These are phyloP conservation scores for Teratosphaeria viscida DNA, from an alignment of 2,329 filamentous ascomycete species.

Conservation along the genomic window DNA sequence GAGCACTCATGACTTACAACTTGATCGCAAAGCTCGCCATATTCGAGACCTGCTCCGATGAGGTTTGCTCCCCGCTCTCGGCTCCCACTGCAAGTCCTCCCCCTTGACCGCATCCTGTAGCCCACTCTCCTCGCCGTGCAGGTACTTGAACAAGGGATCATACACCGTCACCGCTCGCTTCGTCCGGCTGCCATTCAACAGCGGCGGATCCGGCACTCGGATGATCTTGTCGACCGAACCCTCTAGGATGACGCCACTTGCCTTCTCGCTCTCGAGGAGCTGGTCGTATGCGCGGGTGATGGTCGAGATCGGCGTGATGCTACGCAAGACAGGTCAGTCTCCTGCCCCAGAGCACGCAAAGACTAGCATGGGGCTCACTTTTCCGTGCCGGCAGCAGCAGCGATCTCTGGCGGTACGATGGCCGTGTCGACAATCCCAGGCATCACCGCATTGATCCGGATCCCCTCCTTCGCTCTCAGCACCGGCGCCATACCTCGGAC, in stretches of 20 bases:
- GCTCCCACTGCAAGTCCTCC: not conserved
- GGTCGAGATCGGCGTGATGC: slow-evolving; percentile 9
- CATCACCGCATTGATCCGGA: slow-evolving; percentile 3
- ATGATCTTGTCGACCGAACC: slow-evolving; percentile 7
- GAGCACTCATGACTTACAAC: not conserved
- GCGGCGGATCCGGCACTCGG: slow-evolving; percentile 3
- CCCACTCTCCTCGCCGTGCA: slow-evolving; percentile 8
- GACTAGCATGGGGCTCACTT: not conserved
- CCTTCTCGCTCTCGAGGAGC: slow-evolving; percentile 6
- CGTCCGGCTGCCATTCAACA: slow-evolving; percentile 6
- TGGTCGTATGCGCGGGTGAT: slow-evolving; percentile 7
- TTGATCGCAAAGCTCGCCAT: not conserved
- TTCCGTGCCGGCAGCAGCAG: not conserved
- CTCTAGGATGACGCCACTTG: slow-evolving; percentile 7
- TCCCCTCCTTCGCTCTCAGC: slow-evolving; percentile 4
- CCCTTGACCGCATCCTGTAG: slow-evolving; percentile 7
- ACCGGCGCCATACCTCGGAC: slow-evolving; percentile 2
- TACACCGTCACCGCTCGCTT: slow-evolving; percentile 9
- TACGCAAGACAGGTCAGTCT: not conserved
- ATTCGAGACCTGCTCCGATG: not conserved
- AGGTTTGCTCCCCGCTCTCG: not conserved
- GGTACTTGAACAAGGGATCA: slow-evolving; percentile 9
- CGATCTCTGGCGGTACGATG: not conserved
- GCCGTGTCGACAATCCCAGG: not conserved
- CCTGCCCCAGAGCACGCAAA: not conserved